These are phyloP conservation scores for Butyriboletus loyo DNA, from an alignment of 768 basidiomycete species.

Conservation along the genomic window DNA sequence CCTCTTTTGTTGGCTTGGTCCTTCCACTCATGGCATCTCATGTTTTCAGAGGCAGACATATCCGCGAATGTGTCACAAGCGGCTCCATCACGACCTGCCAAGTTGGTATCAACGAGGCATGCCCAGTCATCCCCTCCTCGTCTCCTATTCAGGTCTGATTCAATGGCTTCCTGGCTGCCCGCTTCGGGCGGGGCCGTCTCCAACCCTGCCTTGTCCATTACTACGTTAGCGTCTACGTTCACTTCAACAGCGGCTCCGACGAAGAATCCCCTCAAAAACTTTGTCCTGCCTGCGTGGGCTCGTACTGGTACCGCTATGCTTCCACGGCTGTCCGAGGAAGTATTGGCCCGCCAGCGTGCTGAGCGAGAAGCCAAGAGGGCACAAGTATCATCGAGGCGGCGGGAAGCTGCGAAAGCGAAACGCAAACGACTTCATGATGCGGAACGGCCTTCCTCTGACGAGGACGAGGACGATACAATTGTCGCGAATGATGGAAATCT, in stretches of 20 bases:
- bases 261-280: constrained; percentile 38
- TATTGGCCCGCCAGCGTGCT: constrained; percentile 36
- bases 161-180: not conserved
- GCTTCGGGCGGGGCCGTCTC: not conserved
- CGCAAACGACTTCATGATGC: constrained; percentile 9
- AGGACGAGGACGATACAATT: constrained; percentile 6
- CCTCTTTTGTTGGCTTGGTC: not conserved
- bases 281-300: constrained; percentile 69
- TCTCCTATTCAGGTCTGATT: constrained; percentile 13
- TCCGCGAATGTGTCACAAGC: not conserved
- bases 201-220: not conserved
- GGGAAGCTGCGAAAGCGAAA: constrained; percentile 20
- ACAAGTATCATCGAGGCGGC: constrained; percentile 25
- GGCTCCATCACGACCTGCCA: not conserved
- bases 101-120: not conserved
- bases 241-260: not conserved
- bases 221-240: not conserved
- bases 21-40: not conserved
- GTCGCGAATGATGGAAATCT: not conserved
- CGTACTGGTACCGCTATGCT: constrained; percentile 61
- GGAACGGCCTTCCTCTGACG: constrained; percentile 19
- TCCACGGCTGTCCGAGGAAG: constrained; percentile 64
- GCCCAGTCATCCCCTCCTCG: constrained; percentile 24
- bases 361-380: constrained; percentile 33
- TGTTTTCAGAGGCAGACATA: not conserved